These are phyloP conservation scores for Chaetomidium leptoderma DNA, from an alignment of 495 filamentous ascomycete genomes.

Conservation along the genomic window DNA sequence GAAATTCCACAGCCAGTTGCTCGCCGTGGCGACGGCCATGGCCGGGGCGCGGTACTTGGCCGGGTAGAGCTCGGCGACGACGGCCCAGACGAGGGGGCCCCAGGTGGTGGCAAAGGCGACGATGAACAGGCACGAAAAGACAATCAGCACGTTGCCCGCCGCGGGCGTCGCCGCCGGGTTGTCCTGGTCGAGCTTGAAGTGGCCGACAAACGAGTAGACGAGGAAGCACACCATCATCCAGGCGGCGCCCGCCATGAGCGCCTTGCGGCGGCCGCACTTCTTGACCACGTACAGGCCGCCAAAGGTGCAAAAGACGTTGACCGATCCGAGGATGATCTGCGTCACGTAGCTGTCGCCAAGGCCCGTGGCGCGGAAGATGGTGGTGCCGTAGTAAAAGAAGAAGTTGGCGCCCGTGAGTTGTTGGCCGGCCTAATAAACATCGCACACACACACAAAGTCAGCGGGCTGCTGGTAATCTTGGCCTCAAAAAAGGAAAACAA, in stretches of 20 bases:
- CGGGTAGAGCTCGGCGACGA: constrained; percentile 79
- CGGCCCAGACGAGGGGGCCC: constrained; percentile 81
- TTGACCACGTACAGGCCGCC: constrained; percentile 71
- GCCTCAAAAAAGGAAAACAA: background rate
- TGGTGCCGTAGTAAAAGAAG: constrained; percentile 79
- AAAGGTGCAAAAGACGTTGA: constrained; percentile 71
- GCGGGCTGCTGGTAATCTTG: background rate
- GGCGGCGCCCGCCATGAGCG: constrained; percentile 60
- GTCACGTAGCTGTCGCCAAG: constrained; percentile 65
- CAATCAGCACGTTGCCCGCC: constrained; percentile 68
- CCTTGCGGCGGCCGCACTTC: constrained; percentile 62
- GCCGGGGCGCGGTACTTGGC: constrained; percentile 67
- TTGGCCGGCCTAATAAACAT: constrained; percentile 51
- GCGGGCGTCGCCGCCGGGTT: constrained; percentile 49
- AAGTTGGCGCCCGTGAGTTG: constrained; percentile 72
- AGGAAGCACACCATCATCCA: constrained; percentile 71
- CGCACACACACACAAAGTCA: too few species aligned
- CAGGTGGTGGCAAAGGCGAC: constrained; percentile 63
- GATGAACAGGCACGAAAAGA: constrained; percentile 77
- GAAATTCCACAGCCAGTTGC: constrained; percentile 92
- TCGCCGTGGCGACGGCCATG: constrained; percentile 72
- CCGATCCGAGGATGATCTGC: constrained; percentile 67
- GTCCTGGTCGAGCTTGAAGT: constrained; percentile 50
- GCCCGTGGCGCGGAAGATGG: constrained; percentile 65
- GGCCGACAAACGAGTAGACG: constrained; percentile 68